Base-by-base conservation (phyloP, 2,329 filamentous ascomycete genomes). In the Trichoderma sp. region DNA sequence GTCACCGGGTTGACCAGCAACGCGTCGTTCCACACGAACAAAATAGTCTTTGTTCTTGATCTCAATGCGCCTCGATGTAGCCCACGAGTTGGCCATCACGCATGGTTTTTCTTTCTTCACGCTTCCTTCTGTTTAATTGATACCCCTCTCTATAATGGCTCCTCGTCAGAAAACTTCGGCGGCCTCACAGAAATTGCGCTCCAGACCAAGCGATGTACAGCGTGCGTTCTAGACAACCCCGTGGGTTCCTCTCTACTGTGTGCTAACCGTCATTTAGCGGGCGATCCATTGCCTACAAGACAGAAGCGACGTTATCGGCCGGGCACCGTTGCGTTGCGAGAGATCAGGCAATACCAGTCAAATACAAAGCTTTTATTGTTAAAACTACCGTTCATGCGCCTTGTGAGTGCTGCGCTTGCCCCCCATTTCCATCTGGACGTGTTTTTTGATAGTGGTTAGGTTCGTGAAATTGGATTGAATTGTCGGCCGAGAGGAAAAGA, bases 321-420 rank as follows among this genome's bases (percentile, higher is more conserved):
- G 1, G 94, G 94, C 79, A 98, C 95, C 57, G 87, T 93, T 76
- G 95, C 96, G 69, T 87, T 98, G 70, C 92, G 92, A 82, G 95
- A 98, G 84, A 98, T 98, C 81, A 88, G 95, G 81, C 90, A 89
- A 78, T 97, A 97, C 82, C 96, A 98, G 84, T 92, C 91, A 82
- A 93, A 90, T 74, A 97, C 94, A 73, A 95, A 98, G 78, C 89
- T 98, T 34, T 85, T 98, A 64, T 88, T 98, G 75, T 87, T 87
- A 76, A 95, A 94, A 82, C 86, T 95, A 9, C 93, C 93, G 15
- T 95, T 96, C 82, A 88, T 93, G 76, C 89, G 93, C 80, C 86
- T 96, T 72, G 93, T 70, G 39, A 47, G 32, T 51, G 21, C 58
- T 7, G 8, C 36, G n/a, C 6, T 56, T 26, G 32, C 14, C 15